These are phyloP conservation scores for Echites panduratus DNA, from an alignment of 257 asterid genomes.

Conservation along the genomic window DNA sequence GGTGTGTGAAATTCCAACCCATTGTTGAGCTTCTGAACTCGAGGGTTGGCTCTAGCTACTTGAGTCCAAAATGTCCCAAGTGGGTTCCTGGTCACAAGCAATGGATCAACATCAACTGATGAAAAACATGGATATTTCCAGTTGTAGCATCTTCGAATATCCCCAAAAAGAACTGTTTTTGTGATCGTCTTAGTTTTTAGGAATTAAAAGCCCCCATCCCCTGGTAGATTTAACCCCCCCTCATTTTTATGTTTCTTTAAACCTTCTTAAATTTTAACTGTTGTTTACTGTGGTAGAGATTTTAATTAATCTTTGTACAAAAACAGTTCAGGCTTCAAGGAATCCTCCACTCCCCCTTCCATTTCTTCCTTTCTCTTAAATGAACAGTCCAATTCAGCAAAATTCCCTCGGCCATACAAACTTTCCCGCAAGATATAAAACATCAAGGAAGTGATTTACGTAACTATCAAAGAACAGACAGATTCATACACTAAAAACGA, in stretches of 20 bases:
- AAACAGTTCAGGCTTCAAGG: slow-evolving; percentile 29
- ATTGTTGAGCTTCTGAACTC: slow-evolving; percentile 68
- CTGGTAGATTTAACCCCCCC: slow-evolving; percentile 38
- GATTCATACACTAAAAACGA: background rate
- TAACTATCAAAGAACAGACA: no score
- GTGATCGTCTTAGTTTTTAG: slow-evolving; percentile 34
- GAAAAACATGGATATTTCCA: background rate
- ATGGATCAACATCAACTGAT: slow-evolving; percentile 51
- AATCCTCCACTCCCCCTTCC: slow-evolving; percentile 1
- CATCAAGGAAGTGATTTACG: no score
- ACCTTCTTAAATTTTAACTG: slow-evolving; percentile 27
- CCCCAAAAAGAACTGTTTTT: slow-evolving; percentile 26
- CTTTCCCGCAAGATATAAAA: no score
- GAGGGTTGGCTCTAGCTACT: slow-evolving; percentile 45
- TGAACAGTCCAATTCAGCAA: no score
- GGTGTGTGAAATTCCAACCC: slow-evolving; percentile 79
- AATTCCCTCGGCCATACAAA: no score
- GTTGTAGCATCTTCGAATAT: slow-evolving; percentile 5
- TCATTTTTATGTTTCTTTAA: slow-evolving; percentile 33
- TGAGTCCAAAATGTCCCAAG: slow-evolving; percentile 86
- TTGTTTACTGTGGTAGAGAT: slow-evolving; percentile 33
- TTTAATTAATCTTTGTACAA: slow-evolving; percentile 46
- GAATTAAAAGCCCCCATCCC: background rate
- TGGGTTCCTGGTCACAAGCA: slow-evolving; percentile 63
- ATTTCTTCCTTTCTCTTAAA: background rate